Conservation (phyloP, 2,329 filamentous ascomycete genomes). For the Trichoderma arundinaceum region DNA sequence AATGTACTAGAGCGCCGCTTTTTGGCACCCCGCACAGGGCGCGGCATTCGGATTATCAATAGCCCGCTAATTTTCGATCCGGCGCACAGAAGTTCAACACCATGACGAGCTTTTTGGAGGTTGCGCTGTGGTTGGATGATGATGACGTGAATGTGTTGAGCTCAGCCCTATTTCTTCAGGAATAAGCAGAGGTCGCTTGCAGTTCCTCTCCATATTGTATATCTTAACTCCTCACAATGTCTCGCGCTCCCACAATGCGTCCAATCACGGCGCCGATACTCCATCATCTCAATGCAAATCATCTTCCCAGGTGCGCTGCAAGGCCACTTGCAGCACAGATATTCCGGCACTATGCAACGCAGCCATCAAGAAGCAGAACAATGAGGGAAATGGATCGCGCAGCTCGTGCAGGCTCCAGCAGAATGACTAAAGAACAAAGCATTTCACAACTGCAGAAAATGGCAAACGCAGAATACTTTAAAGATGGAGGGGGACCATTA, state of each 20-base stretch:
- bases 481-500: conserved; percentile 43
- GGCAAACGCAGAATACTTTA: conserved; percentile 45
- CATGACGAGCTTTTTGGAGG: conserved; percentile 13
- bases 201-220: neutral
- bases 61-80: conserved; percentile 17
- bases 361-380: conserved; percentile 38
- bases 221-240: conserved; percentile 22
- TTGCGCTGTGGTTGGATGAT: neutral
- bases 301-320: conserved; percentile 35
- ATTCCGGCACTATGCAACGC: conserved; percentile 37
- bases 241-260: conserved; percentile 27
- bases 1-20: neutral
- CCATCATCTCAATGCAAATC: conserved; percentile 35
- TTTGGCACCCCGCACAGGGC: conserved; percentile 14
- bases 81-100: conserved; percentile 22
- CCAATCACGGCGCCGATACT: conserved; percentile 33
- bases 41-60: conserved; percentile 28
- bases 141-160: conserved; percentile 1
- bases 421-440: conserved; percentile 40
- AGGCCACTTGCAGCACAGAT: conserved; percentile 37
- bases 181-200: neutral
- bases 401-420: conserved; percentile 36
- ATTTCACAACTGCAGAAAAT: conserved; percentile 43
- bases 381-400: conserved; percentile 41
- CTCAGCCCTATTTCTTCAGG: neutral